Evolutionary conservation across 2,329 filamentous ascomycete species (phyloP), one percentile per base, ranked within the genome.

Genomic region (Akanthomyces dipterigenus): DNA sequence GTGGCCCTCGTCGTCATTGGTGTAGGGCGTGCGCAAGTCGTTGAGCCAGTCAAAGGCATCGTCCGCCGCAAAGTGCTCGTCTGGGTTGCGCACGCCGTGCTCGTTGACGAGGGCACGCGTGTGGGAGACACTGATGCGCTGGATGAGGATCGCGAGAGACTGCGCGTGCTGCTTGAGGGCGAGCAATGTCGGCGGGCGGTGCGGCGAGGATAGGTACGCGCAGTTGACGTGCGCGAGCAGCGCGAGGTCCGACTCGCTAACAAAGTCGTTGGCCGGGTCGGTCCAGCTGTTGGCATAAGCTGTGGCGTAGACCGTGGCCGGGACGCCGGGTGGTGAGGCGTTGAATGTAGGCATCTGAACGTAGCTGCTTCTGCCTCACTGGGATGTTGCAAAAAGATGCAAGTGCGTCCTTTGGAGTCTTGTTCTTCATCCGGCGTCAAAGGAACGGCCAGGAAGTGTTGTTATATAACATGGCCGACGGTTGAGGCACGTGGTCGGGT

Each of bases 91-190:
- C 1, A 66, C 65, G 20, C 63, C 59, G 5, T 14, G 16, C 12
- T 54, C 34, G 36, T 54, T 53, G 24, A 64, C 53, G 7, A 65
- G 65, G 5, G 65, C 64, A 20, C 63, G 64, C 11, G 64, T 65
- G 7, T 72, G 69, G 9, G 73, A 76, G 5, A 81, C 73, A 3
- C 74, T 75, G 12, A 86, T 70, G 46, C 74, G 71, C 3, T 75
- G 75, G 63, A 87, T 84, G 53, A 86, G 74, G 16, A 79, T 75
- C 38, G 75, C 72, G 18, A 87, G 76, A n/a, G 81, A 79, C 59
- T 86, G 84, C 0, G 82, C 81, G 64, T 87, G 84, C 67, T 83
- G 79, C 70, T 87, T 87, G 40, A 87, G 75, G 1, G 81, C 75
- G 1, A 81, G 71, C n/a, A 87, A 73, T 0, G 82, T 85, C 1